Evolutionary conservation across 1,284 basidiomycete genomes (phyloP).

Genomic region (Earliella scabrosa): DNA sequence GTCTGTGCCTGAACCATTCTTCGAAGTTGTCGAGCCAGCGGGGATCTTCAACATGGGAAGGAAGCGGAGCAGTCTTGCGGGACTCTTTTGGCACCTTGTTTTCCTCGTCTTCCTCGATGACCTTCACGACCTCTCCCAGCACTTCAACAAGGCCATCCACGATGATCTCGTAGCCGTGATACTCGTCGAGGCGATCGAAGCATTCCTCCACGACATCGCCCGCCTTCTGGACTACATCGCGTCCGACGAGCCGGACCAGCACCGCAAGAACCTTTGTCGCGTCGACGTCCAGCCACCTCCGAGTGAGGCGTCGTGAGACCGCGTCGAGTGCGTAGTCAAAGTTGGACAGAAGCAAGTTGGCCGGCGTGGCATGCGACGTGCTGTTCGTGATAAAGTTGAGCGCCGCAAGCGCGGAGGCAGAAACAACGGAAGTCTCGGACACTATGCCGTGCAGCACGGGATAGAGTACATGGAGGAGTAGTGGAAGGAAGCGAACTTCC

Average conservation of each 20-base stretch:
- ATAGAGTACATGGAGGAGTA: conserved; percentile 84
- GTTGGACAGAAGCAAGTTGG: conserved; percentile 87
- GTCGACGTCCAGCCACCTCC: conserved; percentile 77
- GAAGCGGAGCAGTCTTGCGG: conserved; percentile 1
- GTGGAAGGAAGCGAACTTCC: conserved; percentile 65
- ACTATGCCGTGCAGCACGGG: conserved; percentile 83
- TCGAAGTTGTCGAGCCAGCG: conserved; percentile 53
- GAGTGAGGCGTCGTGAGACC: conserved; percentile 79
- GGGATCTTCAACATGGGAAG: conserved; percentile 20
- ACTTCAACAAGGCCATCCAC: conserved; percentile 89
- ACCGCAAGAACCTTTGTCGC: conserved; percentile 82
- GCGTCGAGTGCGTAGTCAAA: conserved; percentile 94
- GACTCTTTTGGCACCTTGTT: conserved; percentile 17
- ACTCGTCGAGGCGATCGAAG: conserved; percentile 92
- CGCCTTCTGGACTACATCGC: conserved; percentile 83
- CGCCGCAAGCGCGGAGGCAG: conserved; percentile 71
- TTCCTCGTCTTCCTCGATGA: conserved; percentile 62
- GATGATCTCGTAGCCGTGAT: conserved; percentile 85
- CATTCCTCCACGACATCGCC: conserved; percentile 94
- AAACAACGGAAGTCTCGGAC: conserved; percentile 68
- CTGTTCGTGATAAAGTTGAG: conserved; percentile 70
- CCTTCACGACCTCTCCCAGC: conserved; percentile 75
- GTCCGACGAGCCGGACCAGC: conserved; percentile 84
- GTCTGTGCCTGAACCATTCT: conserved; percentile 65
- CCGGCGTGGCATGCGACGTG: conserved; percentile 82